Evolutionary conservation across 2,329 filamentous ascomycete genomes (phyloP), one percentile per base, ranked within the genome.

Genomic region (Claviceps maximensis): DNA sequence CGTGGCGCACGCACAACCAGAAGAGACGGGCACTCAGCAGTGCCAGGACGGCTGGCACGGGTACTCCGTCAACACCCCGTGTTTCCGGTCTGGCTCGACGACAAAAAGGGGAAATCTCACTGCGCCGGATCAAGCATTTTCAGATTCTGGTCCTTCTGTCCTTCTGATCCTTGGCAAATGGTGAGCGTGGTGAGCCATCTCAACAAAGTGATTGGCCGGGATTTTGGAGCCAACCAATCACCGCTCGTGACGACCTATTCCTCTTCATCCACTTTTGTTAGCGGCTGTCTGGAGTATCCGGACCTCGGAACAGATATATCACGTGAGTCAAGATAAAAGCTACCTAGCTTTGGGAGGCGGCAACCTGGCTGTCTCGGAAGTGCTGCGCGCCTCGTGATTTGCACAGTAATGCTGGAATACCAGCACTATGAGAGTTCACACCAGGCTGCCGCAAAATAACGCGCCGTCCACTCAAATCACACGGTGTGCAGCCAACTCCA

Each of bases 31-130:
- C 38, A 44, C 49, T 50, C 38, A 44, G 31, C 41, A 47, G 29
- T 17, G 29, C 40, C 44, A 46, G 44, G 44, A 31, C 29, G 25
- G 8, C 25, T 29, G 33, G 33, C 49, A 9, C 42, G 46, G 33
- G 47, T 36, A 45, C 40, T 59, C 58, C 23, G 47, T 25, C 5
- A 38, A 50, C 17, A 41, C 44, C 33, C 50, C 49, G 49, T 47
- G 50, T 53, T 46, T 51, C 33, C 49, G 53, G 49, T 36, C 58
- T 56, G 58, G 58, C 62, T 25, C 49, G 31, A 23, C 23, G 53
- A 50, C 54, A 48, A 67, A 68, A 69, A 68, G 66, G 66, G 66
- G 67, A 69, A 36, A 23, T 36, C 45, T 31, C 25, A 17, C 23
- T 17, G 42, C 42, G 42, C 21, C 23, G 42, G 21, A 45, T 27